Percentiles rank a stretch among this genome's conserved stretches.
Conservation (phyloP, 768 basidiomycete species). For the Suillus fuscotomentosus region DNA sequence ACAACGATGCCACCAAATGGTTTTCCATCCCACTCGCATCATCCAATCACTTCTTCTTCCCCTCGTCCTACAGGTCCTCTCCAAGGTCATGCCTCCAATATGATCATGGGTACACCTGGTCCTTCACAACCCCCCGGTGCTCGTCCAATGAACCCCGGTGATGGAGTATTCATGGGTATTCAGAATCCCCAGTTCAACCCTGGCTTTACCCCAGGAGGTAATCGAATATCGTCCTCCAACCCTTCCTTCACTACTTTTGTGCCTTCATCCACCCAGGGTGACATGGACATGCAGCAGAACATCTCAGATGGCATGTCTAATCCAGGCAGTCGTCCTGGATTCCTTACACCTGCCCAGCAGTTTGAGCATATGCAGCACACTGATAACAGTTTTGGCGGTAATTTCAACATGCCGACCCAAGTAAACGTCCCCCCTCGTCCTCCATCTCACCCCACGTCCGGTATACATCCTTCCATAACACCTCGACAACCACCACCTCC, state of each 20-base stretch:
- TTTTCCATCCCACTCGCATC: slow-evolving; percentile 29
- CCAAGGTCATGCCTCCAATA: slow-evolving; percentile 27
- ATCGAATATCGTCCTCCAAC: slow-evolving; percentile 33
- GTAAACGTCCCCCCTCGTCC: slow-evolving; percentile 41
- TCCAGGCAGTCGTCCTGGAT: slow-evolving; percentile 28
- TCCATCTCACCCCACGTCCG: slow-evolving; percentile 39
- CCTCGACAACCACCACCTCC: slow-evolving; percentile 34
- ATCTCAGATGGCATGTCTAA: slow-evolving; percentile 38
- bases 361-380: slow-evolving; percentile 53
- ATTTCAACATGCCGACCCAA: slow-evolving; percentile 36
- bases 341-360: slow-evolving; percentile 65
- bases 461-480: slow-evolving; percentile 27
- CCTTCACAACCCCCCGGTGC: slow-evolving; percentile 28
- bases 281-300: slow-evolving; percentile 45
- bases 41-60: slow-evolving; percentile 26
- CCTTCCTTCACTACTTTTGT: slow-evolving; percentile 44
- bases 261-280: slow-evolving; percentile 48
- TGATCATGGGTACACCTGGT: slow-evolving; percentile 32
- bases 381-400: slow-evolving; percentile 27
- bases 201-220: slow-evolving; percentile 31
- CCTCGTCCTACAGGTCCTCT: slow-evolving; percentile 28
- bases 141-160: slow-evolving; percentile 46
- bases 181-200: slow-evolving; percentile 33
- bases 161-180: slow-evolving; percentile 44
- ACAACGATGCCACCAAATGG: slow-evolving; percentile 30